phyloP scores from a whole-genome alignment of 306 rosid species.

The Inga laurina region DNA sequence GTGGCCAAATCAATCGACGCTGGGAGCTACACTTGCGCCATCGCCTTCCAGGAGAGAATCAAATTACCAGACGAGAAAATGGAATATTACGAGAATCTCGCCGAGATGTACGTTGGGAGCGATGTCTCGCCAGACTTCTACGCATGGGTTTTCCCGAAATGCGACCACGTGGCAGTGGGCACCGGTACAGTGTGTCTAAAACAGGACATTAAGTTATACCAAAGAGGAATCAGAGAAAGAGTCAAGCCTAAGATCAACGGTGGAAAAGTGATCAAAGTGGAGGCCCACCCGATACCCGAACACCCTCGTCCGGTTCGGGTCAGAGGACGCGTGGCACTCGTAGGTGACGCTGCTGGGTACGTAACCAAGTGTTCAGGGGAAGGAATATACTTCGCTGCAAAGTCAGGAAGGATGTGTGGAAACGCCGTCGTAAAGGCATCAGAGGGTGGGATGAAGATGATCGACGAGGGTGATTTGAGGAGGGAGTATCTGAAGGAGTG shows the following conservation, averaged over 20 bases:
- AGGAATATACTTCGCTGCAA: slow-evolving; percentile 84
- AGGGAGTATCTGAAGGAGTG: slow-evolving; percentile 81
- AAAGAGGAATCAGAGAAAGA: slow-evolving; percentile 66
- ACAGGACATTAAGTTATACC: slow-evolving; percentile 64
- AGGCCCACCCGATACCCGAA: slow-evolving; percentile 93
- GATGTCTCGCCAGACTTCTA: slow-evolving; percentile 97
- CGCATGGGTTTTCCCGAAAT: slow-evolving; percentile 92
- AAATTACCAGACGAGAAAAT: slow-evolving; percentile 76
- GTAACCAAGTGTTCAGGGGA: slow-evolving; percentile 89
- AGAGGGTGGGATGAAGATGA: slow-evolving; percentile 67
- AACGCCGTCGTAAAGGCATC: slow-evolving; percentile 70
- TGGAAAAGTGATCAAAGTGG: slow-evolving; percentile 75
- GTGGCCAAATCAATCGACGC: slow-evolving; percentile 80
- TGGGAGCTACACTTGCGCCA: slow-evolving; percentile 72
- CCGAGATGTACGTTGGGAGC: slow-evolving; percentile 79
- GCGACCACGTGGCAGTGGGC: slow-evolving; percentile 98
- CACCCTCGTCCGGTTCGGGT: slow-evolving; percentile 76
- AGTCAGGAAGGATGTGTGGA: slow-evolving; percentile 82
- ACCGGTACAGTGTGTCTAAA: slow-evolving; percentile 74
- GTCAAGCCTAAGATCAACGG: slow-evolving; percentile 60
- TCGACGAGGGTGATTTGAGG: slow-evolving; percentile 63
- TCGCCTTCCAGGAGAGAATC: slow-evolving; percentile 89
- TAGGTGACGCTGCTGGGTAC: slow-evolving; percentile 91
- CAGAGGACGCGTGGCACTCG: slow-evolving; percentile 77
- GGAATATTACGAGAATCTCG: slow-evolving; percentile 70